Evolutionary conservation across 352 stramenopile species (phyloP).

Genomic region (Phytophthora tubulina): DNA sequence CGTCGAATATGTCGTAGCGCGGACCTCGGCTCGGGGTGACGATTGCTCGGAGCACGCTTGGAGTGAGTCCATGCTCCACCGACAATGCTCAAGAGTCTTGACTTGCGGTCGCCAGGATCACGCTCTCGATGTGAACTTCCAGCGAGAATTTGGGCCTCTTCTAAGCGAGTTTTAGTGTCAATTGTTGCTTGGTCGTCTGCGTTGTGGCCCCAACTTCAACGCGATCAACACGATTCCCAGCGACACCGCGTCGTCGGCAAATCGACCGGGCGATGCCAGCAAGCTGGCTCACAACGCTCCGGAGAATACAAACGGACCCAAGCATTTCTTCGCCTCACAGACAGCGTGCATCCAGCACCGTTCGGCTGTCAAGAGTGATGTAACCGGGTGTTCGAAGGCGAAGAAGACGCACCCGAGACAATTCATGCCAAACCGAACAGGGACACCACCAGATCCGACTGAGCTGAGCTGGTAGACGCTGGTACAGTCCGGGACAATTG

Average conservation of each 20-base stretch:
- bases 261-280: background rate
- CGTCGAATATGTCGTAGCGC: background rate
- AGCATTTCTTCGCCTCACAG: background rate
- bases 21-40: conserved; percentile 1
- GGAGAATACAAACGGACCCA: background rate
- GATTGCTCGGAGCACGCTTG: conserved; percentile 14
- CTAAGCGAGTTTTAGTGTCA: conserved; percentile 26
- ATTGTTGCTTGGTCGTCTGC: conserved; percentile 29
- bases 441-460: background rate
- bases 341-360: background rate
- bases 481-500: conserved; percentile 16
- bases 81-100: background rate
- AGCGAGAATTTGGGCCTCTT: conserved; percentile 12
- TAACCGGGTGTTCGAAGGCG: background rate
- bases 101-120: conserved; percentile 13
- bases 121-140: conserved; percentile 16
- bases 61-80: background rate
- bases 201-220: conserved; percentile 30
- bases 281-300: background rate
- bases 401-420: background rate
- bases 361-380: background rate
- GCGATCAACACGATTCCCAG: conserved; percentile 6
- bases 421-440: background rate
- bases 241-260: conserved; percentile 12
- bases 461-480: conserved; percentile 20